Evolutionary conservation across 352 stramenopile genomes (phyloP).

Genomic region (Phytophthora macrochlamydospora): DNA sequence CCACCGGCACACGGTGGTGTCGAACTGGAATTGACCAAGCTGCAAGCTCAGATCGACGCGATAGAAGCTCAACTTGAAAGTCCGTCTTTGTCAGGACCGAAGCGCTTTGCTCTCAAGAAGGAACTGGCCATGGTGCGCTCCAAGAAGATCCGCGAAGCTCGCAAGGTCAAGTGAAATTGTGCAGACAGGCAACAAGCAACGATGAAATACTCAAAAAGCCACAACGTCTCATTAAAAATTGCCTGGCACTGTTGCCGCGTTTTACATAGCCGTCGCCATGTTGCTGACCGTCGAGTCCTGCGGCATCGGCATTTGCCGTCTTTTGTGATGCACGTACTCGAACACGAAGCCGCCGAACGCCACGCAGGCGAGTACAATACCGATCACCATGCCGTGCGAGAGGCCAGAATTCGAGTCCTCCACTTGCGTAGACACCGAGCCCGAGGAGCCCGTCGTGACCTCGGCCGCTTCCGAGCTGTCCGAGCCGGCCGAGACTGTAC

Average conservation of each 20-base stretch:
- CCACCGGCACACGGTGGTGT: slow-evolving; percentile 11
- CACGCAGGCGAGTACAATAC: slow-evolving; percentile 67
- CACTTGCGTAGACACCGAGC: slow-evolving; percentile 57
- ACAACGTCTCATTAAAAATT: slow-evolving; percentile 35
- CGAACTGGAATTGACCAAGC: slow-evolving; percentile 26
- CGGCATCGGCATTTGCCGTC: slow-evolving; percentile 40
- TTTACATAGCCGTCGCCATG: slow-evolving; percentile 30
- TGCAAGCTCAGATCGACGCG: slow-evolving; percentile 50
- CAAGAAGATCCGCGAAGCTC: slow-evolving; percentile 60
- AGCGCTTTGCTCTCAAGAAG: slow-evolving; percentile 86
- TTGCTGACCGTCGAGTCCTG: slow-evolving; percentile 26
- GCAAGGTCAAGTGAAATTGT: slow-evolving; percentile 29
- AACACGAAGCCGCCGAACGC: slow-evolving; percentile 71
- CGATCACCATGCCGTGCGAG: slow-evolving; percentile 70
- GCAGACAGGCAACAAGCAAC: neutral
- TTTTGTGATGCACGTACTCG: slow-evolving; percentile 77
- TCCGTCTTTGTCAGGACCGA: slow-evolving; percentile 63
- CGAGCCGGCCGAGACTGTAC: slow-evolving; percentile 17
- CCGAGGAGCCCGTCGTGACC: slow-evolving; percentile 12
- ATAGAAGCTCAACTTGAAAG: slow-evolving; percentile 73
- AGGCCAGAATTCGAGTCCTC: slow-evolving; percentile 55
- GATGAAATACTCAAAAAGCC: slow-evolving; percentile 12
- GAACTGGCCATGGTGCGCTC: slow-evolving; percentile 74
- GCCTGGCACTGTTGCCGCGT: slow-evolving; percentile 11
- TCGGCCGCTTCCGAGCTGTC: slow-evolving; percentile 13